A percentile compares a stretch with the other conserved stretches of the same genome.
These are phyloP conservation scores for Rhizopus stolonifer DNA, from an alignment of 371 early-diverging fungal species.

Conservation along the genomic window DNA sequence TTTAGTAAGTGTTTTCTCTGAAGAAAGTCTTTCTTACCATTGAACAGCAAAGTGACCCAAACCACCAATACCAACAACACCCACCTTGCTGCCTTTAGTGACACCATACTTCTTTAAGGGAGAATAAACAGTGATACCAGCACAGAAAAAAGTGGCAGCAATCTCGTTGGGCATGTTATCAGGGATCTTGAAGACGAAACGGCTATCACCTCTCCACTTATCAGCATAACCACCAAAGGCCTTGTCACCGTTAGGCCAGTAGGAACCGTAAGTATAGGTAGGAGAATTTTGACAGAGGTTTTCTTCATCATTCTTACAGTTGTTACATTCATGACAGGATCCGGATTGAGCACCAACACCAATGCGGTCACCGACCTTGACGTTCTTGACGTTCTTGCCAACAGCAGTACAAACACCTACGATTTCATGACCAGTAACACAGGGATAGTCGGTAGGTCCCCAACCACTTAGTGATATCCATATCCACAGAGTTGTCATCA, in stretches of 20 bases:
- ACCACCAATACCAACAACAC: slow-evolving; percentile 63
- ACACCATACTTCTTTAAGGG: slow-evolving; percentile 54
- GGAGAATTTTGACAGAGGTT: slow-evolving; percentile 18
- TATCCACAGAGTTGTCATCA: slow-evolving; percentile 49
- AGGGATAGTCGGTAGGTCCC: slow-evolving; percentile 53
- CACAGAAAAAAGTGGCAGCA: slow-evolving; percentile 53
- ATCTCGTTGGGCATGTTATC: slow-evolving; percentile 41
- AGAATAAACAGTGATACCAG: slow-evolving; percentile 63
- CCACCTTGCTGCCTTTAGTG: slow-evolving; percentile 48
- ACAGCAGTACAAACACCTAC: slow-evolving; percentile 45
- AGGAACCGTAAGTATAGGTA: slow-evolving; percentile 29
- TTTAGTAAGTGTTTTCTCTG: no score
- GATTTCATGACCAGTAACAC: slow-evolving; percentile 63
- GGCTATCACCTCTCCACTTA: slow-evolving; percentile 49
- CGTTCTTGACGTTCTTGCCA: slow-evolving; percentile 44
- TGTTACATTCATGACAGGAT: slow-evolving; percentile 34
- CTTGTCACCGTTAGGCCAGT: slow-evolving; percentile 54
- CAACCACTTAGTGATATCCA: slow-evolving; percentile 53
- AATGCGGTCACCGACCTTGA: slow-evolving; percentile 64
- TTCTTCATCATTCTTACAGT: slow-evolving; percentile 34
- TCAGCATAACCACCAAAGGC: slow-evolving; percentile 69
- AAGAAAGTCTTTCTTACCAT: no score
- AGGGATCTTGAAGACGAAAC: slow-evolving; percentile 60
- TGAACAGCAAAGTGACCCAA: slow-evolving; percentile 69
- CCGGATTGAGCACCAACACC: slow-evolving; percentile 65